Conservation (phyloP, 805 yeast genomes). For the Cephaloascus albidus region DNA sequence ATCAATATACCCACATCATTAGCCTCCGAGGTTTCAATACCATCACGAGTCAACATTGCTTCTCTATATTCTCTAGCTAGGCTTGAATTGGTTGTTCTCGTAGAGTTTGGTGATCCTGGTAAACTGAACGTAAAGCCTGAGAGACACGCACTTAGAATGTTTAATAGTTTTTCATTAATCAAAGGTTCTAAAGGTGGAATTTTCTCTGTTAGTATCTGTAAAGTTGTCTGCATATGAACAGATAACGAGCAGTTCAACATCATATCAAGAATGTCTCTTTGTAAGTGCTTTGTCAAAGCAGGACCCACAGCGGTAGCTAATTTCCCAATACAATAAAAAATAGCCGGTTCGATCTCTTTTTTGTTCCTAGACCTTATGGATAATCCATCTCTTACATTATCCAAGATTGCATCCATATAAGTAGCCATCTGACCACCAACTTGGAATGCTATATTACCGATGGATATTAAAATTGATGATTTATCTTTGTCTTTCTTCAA, state of each 20-base stretch:
- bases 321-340: slow-evolving; percentile 83
- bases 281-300: slow-evolving; percentile 81
- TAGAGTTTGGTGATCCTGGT: slow-evolving; percentile 78
- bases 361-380: slow-evolving; percentile 50
- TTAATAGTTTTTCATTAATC: slow-evolving; percentile 63
- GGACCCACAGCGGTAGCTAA: slow-evolving; percentile 88
- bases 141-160: slow-evolving; percentile 61
- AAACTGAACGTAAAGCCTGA: slow-evolving; percentile 75
- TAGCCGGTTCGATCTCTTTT: slow-evolving; percentile 73
- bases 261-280: slow-evolving; percentile 69
- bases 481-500: slow-evolving; percentile 71
- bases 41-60: slow-evolving; percentile 62
- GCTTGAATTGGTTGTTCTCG: slow-evolving; percentile 47
- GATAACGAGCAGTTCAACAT: slow-evolving; percentile 77
- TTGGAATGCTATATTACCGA: slow-evolving; percentile 76
- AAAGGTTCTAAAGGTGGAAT: slow-evolving; percentile 74
- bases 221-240: slow-evolving; percentile 71
- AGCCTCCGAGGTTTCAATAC: slow-evolving; percentile 20
- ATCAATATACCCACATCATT: slow-evolving; percentile 43
- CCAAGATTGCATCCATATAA: slow-evolving; percentile 80
- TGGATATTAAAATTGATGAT: slow-evolving; percentile 64
- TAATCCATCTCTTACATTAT: slow-evolving; percentile 73
- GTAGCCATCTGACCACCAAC: slow-evolving; percentile 82
- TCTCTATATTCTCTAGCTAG: slow-evolving; percentile 74
- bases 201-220: slow-evolving; percentile 55